Evolutionary conservation across 2,329 filamentous ascomycete species (phyloP).

Genomic region (Simplicillium sp.): DNA sequence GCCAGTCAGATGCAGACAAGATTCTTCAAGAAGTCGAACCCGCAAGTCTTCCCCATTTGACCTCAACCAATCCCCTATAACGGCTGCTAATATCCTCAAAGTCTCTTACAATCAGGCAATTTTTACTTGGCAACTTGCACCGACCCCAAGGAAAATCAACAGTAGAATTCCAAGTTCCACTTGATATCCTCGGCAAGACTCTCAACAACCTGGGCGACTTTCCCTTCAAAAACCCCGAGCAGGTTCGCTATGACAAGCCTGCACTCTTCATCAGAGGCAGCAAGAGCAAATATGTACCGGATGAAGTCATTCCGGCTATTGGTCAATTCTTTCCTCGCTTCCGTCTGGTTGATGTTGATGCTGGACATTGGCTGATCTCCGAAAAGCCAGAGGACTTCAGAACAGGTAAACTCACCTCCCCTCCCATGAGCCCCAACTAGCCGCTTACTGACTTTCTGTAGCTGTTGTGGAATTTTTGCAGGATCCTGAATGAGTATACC

Average conservation of each 20-base stretch:
- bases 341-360: slow-evolving; percentile 61
- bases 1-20: slow-evolving; percentile 68
- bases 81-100: slow-evolving; percentile 20
- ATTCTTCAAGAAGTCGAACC: slow-evolving; percentile 69
- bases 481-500: slow-evolving; percentile 31
- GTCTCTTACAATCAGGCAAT: slow-evolving; percentile 74
- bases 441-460: slow-evolving; percentile 17
- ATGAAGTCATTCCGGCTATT: slow-evolving; percentile 71
- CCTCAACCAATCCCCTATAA: too few species aligned
- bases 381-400: slow-evolving; percentile 76
- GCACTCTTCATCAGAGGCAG: slow-evolving; percentile 76
- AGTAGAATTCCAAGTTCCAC: slow-evolving; percentile 70
- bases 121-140: slow-evolving; percentile 78
- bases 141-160: slow-evolving; percentile 39
- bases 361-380: slow-evolving; percentile 84
- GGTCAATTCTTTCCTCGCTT: slow-evolving; percentile 78
- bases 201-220: slow-evolving; percentile 80
- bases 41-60: slow-evolving; percentile 33
- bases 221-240: slow-evolving; percentile 67
- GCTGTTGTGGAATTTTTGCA: slow-evolving; percentile 55
- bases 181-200: slow-evolving; percentile 57
- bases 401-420: slow-evolving; percentile 42
- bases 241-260: slow-evolving; percentile 61
- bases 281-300: slow-evolving; percentile 67
- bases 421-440: neutral